A percentile compares a stretch with the other conserved stretches of the same genome.
These are phyloP conservation scores for Teunomyces stri DNA, from an alignment of 805 yeast species.

Conservation along the genomic window DNA sequence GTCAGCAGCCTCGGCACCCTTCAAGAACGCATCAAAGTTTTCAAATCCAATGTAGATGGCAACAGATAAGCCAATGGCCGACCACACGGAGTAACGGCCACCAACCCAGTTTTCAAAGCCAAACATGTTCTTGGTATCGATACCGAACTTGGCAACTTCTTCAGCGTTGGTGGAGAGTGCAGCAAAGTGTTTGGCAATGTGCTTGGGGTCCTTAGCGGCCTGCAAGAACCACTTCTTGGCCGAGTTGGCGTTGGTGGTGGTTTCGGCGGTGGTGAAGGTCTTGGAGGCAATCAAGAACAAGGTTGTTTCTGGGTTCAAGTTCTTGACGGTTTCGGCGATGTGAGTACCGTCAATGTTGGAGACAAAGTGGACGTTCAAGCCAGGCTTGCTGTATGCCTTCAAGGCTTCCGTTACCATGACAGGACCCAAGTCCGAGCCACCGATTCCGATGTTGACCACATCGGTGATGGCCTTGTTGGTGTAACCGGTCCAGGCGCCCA, in stretches of 20 bases:
- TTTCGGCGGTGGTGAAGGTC: conserved; percentile 99
- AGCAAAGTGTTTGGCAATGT: conserved; percentile 95
- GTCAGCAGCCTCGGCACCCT: conserved; percentile 98
- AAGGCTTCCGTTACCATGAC: conserved; percentile 99
- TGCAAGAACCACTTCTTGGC: conserved; percentile 94
- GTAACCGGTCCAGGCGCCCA: conserved; percentile 96
- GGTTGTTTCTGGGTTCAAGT: conserved; percentile 84
- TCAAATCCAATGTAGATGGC: conserved; percentile 95
- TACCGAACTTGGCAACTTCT: conserved; percentile 93
- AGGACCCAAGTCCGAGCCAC: conserved; percentile 98
- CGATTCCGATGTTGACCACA: conserved; percentile 96
- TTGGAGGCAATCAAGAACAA: conserved; percentile 90
- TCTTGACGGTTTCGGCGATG: conserved; percentile 84
- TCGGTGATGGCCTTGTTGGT: conserved; percentile 92
- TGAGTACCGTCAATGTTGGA: conserved; percentile 99
- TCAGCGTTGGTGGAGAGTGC: conserved; percentile 91
- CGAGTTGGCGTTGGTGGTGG: conserved; percentile 91
- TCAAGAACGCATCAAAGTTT: conserved; percentile 85
- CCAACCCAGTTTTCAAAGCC: conserved; percentile 99
- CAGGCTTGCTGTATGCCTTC: conserved; percentile 78
- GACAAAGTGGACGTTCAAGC: conserved; percentile 83
- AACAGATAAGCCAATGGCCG: conserved; percentile 95
- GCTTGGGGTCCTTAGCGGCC: conserved; percentile 59
- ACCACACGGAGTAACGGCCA: conserved; percentile 99
- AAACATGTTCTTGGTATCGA: conserved; percentile 97